phyloP scores from a whole-genome alignment of 305 asterid genomes.

The Withania somnifera region DNA sequence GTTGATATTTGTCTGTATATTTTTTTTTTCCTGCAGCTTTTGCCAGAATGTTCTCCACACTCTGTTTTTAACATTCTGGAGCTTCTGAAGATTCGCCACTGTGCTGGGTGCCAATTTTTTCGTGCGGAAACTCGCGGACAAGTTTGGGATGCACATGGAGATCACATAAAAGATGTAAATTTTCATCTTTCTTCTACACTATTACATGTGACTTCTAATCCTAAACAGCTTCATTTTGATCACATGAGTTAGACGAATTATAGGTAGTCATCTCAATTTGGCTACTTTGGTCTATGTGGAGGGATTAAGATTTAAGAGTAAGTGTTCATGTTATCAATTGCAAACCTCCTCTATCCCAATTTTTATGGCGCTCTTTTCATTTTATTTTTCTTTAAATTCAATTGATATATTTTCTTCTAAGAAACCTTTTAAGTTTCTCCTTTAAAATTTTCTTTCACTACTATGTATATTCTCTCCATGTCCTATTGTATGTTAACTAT shows the following conservation, averaged over 20 bases:
- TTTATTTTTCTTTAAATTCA: not conserved
- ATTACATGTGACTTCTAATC: not conserved
- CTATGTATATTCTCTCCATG: not conserved
- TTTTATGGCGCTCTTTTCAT: not conserved
- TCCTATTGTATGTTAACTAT: not conserved
- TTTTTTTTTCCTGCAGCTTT: constrained; percentile 43
- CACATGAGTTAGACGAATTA: not conserved
- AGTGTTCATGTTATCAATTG: not conserved
- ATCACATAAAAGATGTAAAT: constrained; percentile 79
- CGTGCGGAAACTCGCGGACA: constrained; percentile 80
- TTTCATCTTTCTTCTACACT: constrained; percentile 2
- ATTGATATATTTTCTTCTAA: not conserved
- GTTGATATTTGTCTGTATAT: not conserved
- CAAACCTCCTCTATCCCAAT: not conserved
- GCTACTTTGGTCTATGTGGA: not conserved
- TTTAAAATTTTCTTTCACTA: not conserved
- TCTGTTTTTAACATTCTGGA: constrained; percentile 66
- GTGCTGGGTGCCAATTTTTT: constrained; percentile 81
- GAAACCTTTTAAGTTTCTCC: not conserved
- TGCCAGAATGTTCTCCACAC: constrained; percentile 84
- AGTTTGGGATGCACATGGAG: constrained; percentile 72
- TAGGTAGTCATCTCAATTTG: not conserved
- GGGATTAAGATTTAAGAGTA: not conserved
- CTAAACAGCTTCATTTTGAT: not conserved
- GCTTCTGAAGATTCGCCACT: constrained; percentile 50